Base-by-base conservation (phyloP, 192 early-diverging fungal species). In the Backusella macrospora region DNA sequence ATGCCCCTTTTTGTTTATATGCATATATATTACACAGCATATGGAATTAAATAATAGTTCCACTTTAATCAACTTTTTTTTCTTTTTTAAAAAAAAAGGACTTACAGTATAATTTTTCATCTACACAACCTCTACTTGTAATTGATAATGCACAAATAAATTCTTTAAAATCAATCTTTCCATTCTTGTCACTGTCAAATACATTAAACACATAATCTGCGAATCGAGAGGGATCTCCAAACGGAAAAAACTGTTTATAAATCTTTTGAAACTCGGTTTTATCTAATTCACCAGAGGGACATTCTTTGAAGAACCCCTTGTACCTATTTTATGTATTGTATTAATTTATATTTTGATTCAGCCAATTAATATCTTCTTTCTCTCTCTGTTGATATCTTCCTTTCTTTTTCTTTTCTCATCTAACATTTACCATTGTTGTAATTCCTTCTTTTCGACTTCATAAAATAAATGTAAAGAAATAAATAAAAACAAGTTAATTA, bases 241-340 rank as follows among this genome's bases (percentile, higher is more conserved):
- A 97, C n/a, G 96, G 95, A 74, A 98, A 98, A 78, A 94, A 97
- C 73, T 94, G 92, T 81, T 97, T 96, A 85, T 96, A 98, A 66
- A 97, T 95, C 65, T 93, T 91, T 80, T 91, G 91, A 73, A 98
- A 97, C 73, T 96, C 92, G 4, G 89, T 82, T 76, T 91, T 88
- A 86, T 94, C 89, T 39, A 98, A 86, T 77, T 90, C 82, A 34
- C 96, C 96, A 7, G 86, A 82, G 8, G 96, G 96, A 73, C 95
- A 96, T 75, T 96, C 95, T 81, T 94, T 96, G 59, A 96, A 83
- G 75, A 98, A 98, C 16, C 95, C 95, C 80, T 95, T 95, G 85
- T 96, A 93, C 92, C 92, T 93, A 74, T n/a, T n/a, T n/a, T n/a
- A n/a, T n/a, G n/a, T n/a, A n/a, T n/a, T n/a, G n/a, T n/a, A n/a